Conservation (phyloP, 169 alveolate genomes). For the Plasmodium cynomolgi region DNA sequence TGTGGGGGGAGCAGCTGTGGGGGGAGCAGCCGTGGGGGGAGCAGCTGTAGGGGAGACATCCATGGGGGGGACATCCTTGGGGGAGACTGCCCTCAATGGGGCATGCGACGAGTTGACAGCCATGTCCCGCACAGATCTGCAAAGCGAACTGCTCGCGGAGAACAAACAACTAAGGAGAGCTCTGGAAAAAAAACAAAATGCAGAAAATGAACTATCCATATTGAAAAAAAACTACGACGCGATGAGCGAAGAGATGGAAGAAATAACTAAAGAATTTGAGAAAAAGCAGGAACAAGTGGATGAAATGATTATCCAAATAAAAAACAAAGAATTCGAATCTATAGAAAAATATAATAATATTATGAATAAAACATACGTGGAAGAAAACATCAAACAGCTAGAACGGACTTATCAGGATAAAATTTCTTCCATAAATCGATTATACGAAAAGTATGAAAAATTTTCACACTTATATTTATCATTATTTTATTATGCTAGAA, state of each 20-base stretch:
- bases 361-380: slow-evolving; percentile 29
- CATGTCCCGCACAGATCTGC: neutral
- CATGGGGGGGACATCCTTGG: neutral
- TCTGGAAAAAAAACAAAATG: slow-evolving; percentile 47
- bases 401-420: slow-evolving; percentile 39
- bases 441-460: slow-evolving; percentile 50
- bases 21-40: neutral
- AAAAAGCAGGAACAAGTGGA: slow-evolving; percentile 72
- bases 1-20: neutral
- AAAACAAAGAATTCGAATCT: slow-evolving; percentile 47
- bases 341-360: slow-evolving; percentile 34
- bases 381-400: slow-evolving; percentile 36
- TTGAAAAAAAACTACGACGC: slow-evolving; percentile 32
- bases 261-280: slow-evolving; percentile 68
- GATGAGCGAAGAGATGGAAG: slow-evolving; percentile 67
- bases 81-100: neutral
- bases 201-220: slow-evolving; percentile 11
- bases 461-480: slow-evolving; percentile 35
- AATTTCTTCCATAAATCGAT: slow-evolving; percentile 8
- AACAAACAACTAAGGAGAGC: neutral
- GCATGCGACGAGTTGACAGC: neutral
- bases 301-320: slow-evolving; percentile 70
- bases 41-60: neutral
- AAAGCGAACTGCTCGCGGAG: neutral
- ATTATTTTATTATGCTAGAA: slow-evolving; percentile 52